A percentile compares a stretch with the other conserved stretches of the same genome.
Evolutionary conservation across 1,284 basidiomycete genomes (phyloP).

Genomic region (Paramarasmius palmivorus): DNA sequence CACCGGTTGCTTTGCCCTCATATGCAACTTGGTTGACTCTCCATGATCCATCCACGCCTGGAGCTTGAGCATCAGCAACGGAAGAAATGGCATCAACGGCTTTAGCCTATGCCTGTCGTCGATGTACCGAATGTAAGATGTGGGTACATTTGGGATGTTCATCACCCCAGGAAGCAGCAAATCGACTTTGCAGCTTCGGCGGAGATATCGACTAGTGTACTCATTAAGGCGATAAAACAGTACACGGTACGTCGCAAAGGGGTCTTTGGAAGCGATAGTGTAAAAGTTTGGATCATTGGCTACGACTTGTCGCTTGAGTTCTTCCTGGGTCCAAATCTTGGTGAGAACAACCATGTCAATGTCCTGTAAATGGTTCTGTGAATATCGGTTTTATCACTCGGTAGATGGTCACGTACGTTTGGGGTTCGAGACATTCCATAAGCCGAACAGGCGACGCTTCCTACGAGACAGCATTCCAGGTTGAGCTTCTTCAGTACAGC

Average conservation of each 20-base stretch:
- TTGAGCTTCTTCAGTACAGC: no score
- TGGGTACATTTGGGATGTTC: conserved; percentile 41
- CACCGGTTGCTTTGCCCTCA: conserved; percentile 36
- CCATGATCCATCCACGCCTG: conserved; percentile 51
- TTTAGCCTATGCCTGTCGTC: conserved; percentile 26
- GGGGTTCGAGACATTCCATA: conserved; percentile 24
- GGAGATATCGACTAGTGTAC: conserved; percentile 3
- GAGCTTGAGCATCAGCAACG: conserved; percentile 49
- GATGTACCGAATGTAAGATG: conserved; percentile 23
- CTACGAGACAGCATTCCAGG: conserved; percentile 22
- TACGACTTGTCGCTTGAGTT: conserved; percentile 42
- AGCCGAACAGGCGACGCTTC: conserved; percentile 26
- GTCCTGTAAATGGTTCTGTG: conserved; percentile 36
- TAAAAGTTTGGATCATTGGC: conserved; percentile 35
- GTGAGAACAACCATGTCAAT: conserved; percentile 50
- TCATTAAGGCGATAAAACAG: conserved; percentile 30
- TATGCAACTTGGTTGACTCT: conserved; percentile 28
- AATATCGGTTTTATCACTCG: neutral
- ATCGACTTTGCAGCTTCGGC: conserved; percentile 48
- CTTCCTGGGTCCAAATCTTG: conserved; percentile 30
- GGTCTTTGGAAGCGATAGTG: conserved; percentile 38
- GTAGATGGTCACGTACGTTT: conserved; percentile 16
- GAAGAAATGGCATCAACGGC: conserved; percentile 44
- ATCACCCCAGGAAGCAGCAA: conserved; percentile 47
- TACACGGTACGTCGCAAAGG: conserved; percentile 41